Conservation (phyloP, 1,284 basidiomycete species). For the Veloboletus limbatus region DNA sequence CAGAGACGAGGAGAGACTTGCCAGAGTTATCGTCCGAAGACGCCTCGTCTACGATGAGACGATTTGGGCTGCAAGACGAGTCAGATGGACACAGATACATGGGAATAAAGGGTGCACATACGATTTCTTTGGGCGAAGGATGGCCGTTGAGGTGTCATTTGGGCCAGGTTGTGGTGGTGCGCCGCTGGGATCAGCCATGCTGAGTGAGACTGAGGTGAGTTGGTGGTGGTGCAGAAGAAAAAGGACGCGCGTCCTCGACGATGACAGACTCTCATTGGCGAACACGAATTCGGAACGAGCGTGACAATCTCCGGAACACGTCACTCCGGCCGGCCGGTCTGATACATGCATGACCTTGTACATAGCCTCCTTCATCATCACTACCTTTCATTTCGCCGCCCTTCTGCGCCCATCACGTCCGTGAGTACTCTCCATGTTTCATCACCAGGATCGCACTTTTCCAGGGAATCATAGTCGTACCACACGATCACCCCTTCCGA, state of each 20-base stretch:
- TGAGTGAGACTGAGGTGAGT: slow-evolving; percentile 7
- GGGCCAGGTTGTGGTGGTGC: slow-evolving; percentile 71
- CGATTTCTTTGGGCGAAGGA: slow-evolving; percentile 95
- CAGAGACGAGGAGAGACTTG: slow-evolving; percentile 33
- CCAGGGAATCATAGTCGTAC: slow-evolving; percentile 69
- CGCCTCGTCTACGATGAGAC: slow-evolving; percentile 91
- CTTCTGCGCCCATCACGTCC: slow-evolving; percentile 20
- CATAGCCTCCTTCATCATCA: not conserved
- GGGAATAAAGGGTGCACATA: slow-evolving; percentile 43
- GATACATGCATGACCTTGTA: too few species aligned
- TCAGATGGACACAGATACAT: slow-evolving; percentile 14
- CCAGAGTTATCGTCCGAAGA: slow-evolving; percentile 91
- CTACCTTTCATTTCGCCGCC: slow-evolving; percentile 15
- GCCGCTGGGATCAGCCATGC: slow-evolving; percentile 77
- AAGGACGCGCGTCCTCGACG: slow-evolving; percentile 44
- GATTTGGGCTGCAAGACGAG: slow-evolving; percentile 71
- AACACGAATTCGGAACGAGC: not conserved
- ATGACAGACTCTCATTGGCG: not conserved
- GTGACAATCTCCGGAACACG: too few species aligned
- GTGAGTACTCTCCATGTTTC: slow-evolving; percentile 32
- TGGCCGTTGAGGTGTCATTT: slow-evolving; percentile 89
- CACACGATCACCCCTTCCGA: slow-evolving; percentile 65
- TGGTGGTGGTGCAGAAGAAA: slow-evolving; percentile 22
- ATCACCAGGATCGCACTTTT: slow-evolving; percentile 60
- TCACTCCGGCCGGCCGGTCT: too few species aligned